Conservation (phyloP, 768 basidiomycete genomes). For the Macrolepiota fuliginosa region DNA sequence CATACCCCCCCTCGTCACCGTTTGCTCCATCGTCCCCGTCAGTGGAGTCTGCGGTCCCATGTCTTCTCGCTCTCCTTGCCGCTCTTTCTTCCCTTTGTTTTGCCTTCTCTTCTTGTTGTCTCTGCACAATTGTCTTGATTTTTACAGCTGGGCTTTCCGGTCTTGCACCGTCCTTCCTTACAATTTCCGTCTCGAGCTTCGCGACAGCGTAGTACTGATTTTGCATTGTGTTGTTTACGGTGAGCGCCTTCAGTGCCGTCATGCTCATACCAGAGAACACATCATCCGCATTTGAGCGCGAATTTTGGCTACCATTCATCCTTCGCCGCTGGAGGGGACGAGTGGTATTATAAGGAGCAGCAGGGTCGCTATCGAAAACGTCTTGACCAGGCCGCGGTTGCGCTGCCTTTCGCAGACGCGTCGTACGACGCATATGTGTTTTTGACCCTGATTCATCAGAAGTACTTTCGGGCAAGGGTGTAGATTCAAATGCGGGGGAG, state of each 20-base stretch:
- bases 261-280: conserved; percentile 67
- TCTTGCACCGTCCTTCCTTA: conserved; percentile 64
- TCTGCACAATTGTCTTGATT: conserved; percentile 64
- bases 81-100: conserved; percentile 57
- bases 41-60: conserved; percentile 29
- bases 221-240: conserved; percentile 64
- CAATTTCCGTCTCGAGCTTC: conserved; percentile 65
- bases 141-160: conserved; percentile 82
- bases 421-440: conserved; percentile 14
- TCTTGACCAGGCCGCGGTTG: neutral
- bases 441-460: conserved; percentile 7
- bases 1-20: conserved; percentile 22
- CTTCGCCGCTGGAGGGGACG: conserved; percentile 36
- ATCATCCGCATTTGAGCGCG: conserved; percentile 30
- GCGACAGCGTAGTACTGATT: conserved; percentile 68
- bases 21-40: conserved; percentile 24
- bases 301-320: conserved; percentile 30
- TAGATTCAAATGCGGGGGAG: conserved; percentile 6
- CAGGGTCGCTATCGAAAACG: neutral
- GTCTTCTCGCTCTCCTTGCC: conserved; percentile 51
- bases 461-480: neutral
- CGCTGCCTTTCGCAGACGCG: conserved; percentile 13
- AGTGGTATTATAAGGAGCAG: conserved; percentile 15
- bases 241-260: conserved; percentile 66
- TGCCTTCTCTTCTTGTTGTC: conserved; percentile 61